Evolutionary conservation across 495 filamentous ascomycete genomes (phyloP).

Genomic region (Pyrenula massariospora): DNA sequence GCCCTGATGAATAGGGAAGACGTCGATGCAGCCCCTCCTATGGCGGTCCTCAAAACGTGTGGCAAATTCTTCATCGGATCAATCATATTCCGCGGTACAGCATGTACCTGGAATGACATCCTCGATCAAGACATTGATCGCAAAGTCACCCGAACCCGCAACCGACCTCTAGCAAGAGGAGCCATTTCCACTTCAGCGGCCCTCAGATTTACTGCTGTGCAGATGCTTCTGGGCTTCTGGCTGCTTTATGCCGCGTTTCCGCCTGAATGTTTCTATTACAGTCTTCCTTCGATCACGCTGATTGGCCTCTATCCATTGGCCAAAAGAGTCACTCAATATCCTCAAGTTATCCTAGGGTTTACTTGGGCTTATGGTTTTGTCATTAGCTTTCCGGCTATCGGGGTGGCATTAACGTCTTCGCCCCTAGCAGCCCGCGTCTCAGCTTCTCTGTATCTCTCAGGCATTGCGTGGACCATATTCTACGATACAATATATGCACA

Average conservation of each 20-base stretch:
- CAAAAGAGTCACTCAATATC: slow-evolving; percentile 20
- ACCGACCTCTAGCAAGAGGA: slow-evolving; percentile 33
- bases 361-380: slow-evolving; percentile 14
- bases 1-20: not conserved
- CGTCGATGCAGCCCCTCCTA: not conserved
- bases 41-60: not conserved
- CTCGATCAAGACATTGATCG: slow-evolving; percentile 30
- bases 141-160: slow-evolving; percentile 20
- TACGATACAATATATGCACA: slow-evolving; percentile 36
- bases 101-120: slow-evolving; percentile 34
- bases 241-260: slow-evolving; percentile 8
- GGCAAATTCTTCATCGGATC: not conserved
- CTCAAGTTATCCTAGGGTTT: slow-evolving; percentile 21
- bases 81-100: slow-evolving; percentile 20
- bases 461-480: slow-evolving; percentile 26
- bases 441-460: slow-evolving; percentile 11
- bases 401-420: slow-evolving; percentile 6
- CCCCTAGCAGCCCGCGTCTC: slow-evolving; percentile 2
- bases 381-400: slow-evolving; percentile 8
- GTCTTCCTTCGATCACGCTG: not conserved
- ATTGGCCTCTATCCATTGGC: slow-evolving; percentile 16
- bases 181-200: slow-evolving; percentile 23
- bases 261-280: slow-evolving; percentile 3
- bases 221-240: slow-evolving; percentile 1
- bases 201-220: slow-evolving; percentile 15